These are phyloP conservation scores for Capsicum rhomboideum DNA, from an alignment of 257 asterid species.

Conservation along the genomic window DNA sequence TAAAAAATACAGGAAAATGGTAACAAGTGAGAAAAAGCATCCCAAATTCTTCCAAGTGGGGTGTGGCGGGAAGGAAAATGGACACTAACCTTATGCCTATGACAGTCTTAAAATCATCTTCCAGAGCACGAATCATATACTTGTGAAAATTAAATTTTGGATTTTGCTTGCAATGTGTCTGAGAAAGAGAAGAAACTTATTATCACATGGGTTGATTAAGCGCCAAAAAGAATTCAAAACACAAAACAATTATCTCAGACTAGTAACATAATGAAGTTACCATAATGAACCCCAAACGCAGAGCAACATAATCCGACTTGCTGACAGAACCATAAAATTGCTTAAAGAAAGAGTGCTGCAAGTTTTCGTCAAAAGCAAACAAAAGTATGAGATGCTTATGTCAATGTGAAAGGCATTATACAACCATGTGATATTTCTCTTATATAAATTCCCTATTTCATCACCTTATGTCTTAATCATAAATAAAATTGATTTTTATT, in stretches of 20 bases:
- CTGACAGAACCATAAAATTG: conserved; percentile 94
- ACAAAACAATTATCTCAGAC: background rate
- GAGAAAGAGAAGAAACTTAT: conserved; percentile 12
- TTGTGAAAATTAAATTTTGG: conserved; percentile 93
- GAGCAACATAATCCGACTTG: conserved; percentile 77
- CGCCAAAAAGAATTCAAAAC: background rate
- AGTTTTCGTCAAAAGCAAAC: background rate
- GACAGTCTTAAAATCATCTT: conserved; percentile 86
- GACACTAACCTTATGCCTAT: conserved; percentile 75
- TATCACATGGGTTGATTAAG: background rate
- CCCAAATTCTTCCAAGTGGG: background rate
- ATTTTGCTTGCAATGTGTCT: conserved; percentile 90
- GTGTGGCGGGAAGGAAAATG: background rate
- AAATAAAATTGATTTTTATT: background rate
- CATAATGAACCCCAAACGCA: conserved; percentile 84
- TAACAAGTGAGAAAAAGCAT: background rate
- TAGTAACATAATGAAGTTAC: conserved; percentile 21
- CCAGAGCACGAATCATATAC: conserved; percentile 95
- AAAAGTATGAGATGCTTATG: background rate
- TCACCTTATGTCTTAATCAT: background rate
- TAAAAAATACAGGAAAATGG: conserved; percentile 18
- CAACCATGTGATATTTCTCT: background rate
- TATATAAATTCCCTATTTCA: background rate
- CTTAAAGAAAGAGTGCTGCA: conserved; percentile 85
- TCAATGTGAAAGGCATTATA: background rate